Evolutionary conservation across 192 early-diverging fungal genomes (phyloP), one percentile per base, ranked within the genome.

Genomic region (Coemansia sp.): DNA sequence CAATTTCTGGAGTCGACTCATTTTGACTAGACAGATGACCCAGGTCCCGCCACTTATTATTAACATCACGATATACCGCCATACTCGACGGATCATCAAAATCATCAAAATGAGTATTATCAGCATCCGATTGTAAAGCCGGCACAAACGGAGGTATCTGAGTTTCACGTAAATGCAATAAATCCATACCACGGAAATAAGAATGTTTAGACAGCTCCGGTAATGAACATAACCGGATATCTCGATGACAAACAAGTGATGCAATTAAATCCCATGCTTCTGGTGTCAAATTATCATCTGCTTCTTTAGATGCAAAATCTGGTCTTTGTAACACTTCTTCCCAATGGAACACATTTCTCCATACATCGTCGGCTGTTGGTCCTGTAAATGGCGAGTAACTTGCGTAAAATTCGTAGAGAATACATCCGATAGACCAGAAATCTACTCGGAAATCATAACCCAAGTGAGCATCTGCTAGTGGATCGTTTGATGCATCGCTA

Each of bases 341-440:
- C 87, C 87, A 92, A 66, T 90, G 83, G 72, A 84, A 89, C 14
- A 94, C 84, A 69, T 92, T 94, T 33, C 86, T 79, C 85, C 91
- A 92, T 2, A 90, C 82, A 24, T 85, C 83, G 55, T 89, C 86
- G 4, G 78, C 71, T 0, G 79, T 80, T 1, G 78, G 72, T 0
- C 77, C 87, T 2, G 84, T 81, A 58, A 90, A 90, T 11, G 88
- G 88, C 42, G 88, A 83, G 53, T 82, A 90, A 9, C 87, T 82
- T 14, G 79, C 69, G n/a, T 87, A 72, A 44, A 83, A 80, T 66
- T 90, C 88, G 78, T 85, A 90, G 36, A 90, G 51, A 32, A 90
- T 90, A 58, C 83, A 85, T 2, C 87, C 88, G 19, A 88, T 63
- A 13, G 71, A 75, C 88, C 88, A 90, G 44, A 80, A 89, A 51